Conservation (phyloP, 2,329 filamentous ascomycete genomes). For the Microdochium paspali region DNA sequence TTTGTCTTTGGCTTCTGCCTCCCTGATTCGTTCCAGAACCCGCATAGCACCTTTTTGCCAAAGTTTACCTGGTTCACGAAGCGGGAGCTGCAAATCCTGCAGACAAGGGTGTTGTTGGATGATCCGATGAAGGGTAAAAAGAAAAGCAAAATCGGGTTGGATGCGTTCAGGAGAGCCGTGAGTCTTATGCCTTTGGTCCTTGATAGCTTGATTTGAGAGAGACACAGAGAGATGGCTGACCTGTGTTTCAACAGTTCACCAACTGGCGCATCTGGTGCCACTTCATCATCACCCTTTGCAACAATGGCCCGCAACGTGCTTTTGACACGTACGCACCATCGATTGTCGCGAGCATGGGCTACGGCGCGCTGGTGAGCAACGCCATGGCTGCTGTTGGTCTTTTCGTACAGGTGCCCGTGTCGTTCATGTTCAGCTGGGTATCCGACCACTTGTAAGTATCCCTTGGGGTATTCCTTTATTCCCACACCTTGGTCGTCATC, state of each 20-base stretch:
- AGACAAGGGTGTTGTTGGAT: slow-evolving; percentile 28
- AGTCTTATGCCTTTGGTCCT: too few relatives aligned
- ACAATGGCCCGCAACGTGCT: slow-evolving; percentile 35
- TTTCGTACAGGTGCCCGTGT: slow-evolving; percentile 40
- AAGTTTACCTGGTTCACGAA: slow-evolving; percentile 23
- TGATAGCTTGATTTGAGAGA: too few relatives aligned
- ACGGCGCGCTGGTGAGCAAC: slow-evolving; percentile 35
- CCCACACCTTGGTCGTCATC: too few relatives aligned
- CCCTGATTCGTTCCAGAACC: slow-evolving; percentile 33
- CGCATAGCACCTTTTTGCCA: slow-evolving; percentile 29
- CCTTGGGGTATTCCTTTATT: too few relatives aligned
- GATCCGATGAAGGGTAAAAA: slow-evolving; percentile 36
- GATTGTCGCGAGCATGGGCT: slow-evolving; percentile 44
- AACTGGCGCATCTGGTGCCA: slow-evolving; percentile 45
- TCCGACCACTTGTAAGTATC: slow-evolving; percentile 39
- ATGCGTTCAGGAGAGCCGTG: slow-evolving; percentile 33
- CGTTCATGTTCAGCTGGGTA: slow-evolving; percentile 39
- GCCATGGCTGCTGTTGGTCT: slow-evolving; percentile 45
- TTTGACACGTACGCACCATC: slow-evolving; percentile 44
- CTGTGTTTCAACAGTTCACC: slow-evolving; percentile 22
- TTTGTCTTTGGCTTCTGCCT: slow-evolving; percentile 31
- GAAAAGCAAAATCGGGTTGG: slow-evolving; percentile 33
- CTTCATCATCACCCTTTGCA: slow-evolving; percentile 37
- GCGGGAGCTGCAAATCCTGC: slow-evolving; percentile 30
- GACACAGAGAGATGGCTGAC: too few relatives aligned